A percentile compares a stretch with the other conserved stretches of the same genome.
Conservation (phyloP, 2,329 filamentous ascomycete genomes). For the Juglanconis sp. region DNA sequence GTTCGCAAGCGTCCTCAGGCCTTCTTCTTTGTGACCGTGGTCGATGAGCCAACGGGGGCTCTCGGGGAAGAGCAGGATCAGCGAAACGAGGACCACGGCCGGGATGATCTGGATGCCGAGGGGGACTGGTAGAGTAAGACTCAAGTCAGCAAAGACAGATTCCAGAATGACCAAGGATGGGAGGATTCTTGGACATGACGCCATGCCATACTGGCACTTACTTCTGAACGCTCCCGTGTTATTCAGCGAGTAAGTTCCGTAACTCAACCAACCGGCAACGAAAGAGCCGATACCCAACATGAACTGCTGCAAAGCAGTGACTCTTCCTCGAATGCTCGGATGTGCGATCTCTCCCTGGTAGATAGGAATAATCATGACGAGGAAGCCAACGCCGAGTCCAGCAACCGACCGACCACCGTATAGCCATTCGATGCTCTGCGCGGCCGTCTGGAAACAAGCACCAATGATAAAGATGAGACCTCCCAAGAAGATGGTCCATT, state of each 20-base stretch:
- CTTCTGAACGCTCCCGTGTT: slow-evolving; percentile 29
- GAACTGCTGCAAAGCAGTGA: slow-evolving; percentile 76
- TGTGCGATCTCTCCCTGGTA: slow-evolving; percentile 80
- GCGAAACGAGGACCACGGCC: slow-evolving; percentile 58
- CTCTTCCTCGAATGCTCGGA: slow-evolving; percentile 70
- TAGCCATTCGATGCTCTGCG: slow-evolving; percentile 55
- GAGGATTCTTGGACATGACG: too few species aligned
- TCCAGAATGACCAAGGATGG: too few species aligned
- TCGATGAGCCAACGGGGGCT: slow-evolving; percentile 73
- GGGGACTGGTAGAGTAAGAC: slow-evolving; percentile 22
- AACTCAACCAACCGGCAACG: slow-evolving; percentile 70
- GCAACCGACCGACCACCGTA: slow-evolving; percentile 69
- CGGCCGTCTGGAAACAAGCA: slow-evolving; percentile 70
- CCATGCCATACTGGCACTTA: not conserved
- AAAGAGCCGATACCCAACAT: slow-evolving; percentile 77
- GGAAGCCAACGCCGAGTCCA: slow-evolving; percentile 55
- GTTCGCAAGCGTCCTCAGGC: slow-evolving; percentile 62
- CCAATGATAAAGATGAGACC: slow-evolving; percentile 69
- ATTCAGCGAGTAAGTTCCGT: slow-evolving; percentile 43
- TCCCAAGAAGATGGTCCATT: slow-evolving; percentile 70
- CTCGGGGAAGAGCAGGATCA: slow-evolving; percentile 71
- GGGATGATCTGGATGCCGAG: slow-evolving; percentile 58
- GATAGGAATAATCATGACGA: slow-evolving; percentile 48
- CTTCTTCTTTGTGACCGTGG: slow-evolving; percentile 62
- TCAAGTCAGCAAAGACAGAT: too few species aligned